Percentiles rank a stretch among this genome's conserved stretches.
These are phyloP conservation scores for Penicillium canariense DNA, from an alignment of 495 filamentous ascomycete species.

Conservation along the genomic window DNA sequence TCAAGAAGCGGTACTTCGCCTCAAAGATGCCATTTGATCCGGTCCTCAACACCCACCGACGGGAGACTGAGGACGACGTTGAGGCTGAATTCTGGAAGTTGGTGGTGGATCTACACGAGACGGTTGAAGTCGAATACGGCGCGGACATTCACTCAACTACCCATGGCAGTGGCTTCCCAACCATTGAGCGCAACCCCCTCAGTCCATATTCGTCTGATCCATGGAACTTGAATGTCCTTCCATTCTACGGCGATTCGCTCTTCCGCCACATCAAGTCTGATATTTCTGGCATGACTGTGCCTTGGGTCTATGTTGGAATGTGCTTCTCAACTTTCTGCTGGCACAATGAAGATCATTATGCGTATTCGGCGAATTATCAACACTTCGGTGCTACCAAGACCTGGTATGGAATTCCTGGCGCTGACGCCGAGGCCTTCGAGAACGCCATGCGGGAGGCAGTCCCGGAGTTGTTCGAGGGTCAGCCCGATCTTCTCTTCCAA, in stretches of 20 bases:
- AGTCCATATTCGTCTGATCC: conserved; percentile 83
- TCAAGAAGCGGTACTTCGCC: conserved; percentile 92
- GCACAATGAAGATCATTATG: conserved; percentile 98
- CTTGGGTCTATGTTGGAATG: conserved; percentile 99
- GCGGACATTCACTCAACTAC: conserved; percentile 98
- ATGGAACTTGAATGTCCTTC: conserved; percentile 96
- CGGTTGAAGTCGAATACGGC: conserved; percentile 96
- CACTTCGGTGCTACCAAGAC: conserved; percentile 99
- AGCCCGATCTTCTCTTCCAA: conserved; percentile 95
- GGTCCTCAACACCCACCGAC: conserved; percentile 70
- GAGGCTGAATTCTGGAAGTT: conserved; percentile 97
- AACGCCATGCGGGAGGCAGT: conserved; percentile 92
- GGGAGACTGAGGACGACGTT: conserved; percentile 92
- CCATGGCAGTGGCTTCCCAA: conserved; percentile 96
- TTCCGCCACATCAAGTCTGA: conserved; percentile 98
- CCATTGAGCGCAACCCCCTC: conserved; percentile 84
- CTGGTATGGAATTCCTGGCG: conserved; percentile 96
- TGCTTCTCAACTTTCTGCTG: conserved; percentile 99
- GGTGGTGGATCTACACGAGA: conserved; percentile 88
- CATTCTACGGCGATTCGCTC: conserved; percentile 85
- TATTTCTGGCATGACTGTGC: conserved; percentile 99
- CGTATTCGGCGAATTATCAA: conserved; percentile 98
- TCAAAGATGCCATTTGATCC: conserved; percentile 89
- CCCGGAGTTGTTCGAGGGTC: conserved; percentile 93
- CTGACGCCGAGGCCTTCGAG: conserved; percentile 92